Evolutionary conservation across 148 eudicot genomes (phyloP).

Genomic region (Silene latifolia): DNA sequence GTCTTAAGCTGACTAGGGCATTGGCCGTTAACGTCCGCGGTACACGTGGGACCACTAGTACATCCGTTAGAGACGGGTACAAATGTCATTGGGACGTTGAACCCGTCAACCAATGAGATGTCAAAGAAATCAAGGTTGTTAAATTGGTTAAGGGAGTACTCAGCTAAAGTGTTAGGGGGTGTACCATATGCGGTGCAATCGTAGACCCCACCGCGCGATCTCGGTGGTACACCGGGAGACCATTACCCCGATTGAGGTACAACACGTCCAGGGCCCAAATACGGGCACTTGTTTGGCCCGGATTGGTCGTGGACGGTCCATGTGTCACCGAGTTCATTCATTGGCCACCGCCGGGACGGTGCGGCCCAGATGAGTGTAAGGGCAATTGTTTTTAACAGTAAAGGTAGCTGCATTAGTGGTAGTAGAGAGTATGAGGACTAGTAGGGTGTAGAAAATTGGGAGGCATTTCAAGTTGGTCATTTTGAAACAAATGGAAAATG

Average conservation of each 20-base stretch:
- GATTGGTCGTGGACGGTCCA: constrained; percentile 29
- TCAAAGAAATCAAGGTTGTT: constrained; percentile 47
- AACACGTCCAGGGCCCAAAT: constrained; percentile 46
- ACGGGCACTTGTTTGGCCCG: constrained; percentile 23
- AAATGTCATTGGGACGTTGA: constrained; percentile 49
- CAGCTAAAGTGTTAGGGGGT: constrained; percentile 43
- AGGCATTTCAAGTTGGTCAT: not conserved
- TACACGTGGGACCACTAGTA: constrained; percentile 25
- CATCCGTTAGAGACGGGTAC: constrained; percentile 31
- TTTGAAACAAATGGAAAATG: not conserved
- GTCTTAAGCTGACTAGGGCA: constrained; percentile 35
- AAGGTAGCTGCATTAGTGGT: constrained; percentile 25
- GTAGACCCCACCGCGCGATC: constrained; percentile 40
- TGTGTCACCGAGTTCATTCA: constrained; percentile 23
- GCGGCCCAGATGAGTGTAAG: constrained; percentile 36
- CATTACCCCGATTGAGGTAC: constrained; percentile 19
- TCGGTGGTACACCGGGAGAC: constrained; percentile 37
- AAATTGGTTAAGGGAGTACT: constrained; percentile 31
- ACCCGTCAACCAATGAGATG: constrained; percentile 50
- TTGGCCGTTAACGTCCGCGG: constrained; percentile 23
- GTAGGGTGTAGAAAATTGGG: not conserved
- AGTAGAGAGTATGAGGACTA: not conserved
- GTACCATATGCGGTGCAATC: constrained; percentile 28
- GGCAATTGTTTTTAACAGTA: constrained; percentile 26
- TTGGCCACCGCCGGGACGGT: constrained; percentile 33